These are phyloP conservation scores for Quercus engelmannii DNA, from an alignment of 306 rosid genomes.

Conservation along the genomic window DNA sequence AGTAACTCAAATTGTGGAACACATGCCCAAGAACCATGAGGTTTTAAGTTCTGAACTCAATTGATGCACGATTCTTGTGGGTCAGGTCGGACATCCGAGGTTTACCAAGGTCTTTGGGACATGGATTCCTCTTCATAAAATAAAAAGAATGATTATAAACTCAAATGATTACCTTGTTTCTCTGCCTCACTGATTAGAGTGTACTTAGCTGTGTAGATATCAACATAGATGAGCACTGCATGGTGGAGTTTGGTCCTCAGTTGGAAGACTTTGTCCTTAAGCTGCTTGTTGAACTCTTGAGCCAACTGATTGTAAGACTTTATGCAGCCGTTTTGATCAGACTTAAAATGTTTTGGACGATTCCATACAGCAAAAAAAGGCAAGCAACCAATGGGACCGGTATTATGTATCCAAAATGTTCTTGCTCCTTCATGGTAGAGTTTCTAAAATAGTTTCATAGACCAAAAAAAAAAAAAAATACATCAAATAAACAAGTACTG, in stretches of 20 bases:
- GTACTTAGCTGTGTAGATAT: slow-evolving; percentile 23
- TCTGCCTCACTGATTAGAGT: slow-evolving; percentile 18
- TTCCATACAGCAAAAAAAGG: background rate
- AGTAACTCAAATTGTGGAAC: background rate
- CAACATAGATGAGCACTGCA: slow-evolving; percentile 14
- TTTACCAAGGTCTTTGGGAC: background rate
- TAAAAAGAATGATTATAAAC: background rate
- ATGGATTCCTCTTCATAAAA: background rate
- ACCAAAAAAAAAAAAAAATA: background rate
- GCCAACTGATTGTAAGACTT: slow-evolving; percentile 22
- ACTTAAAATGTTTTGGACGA: background rate
- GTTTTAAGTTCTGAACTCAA: too few species aligned
- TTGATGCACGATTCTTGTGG: background rate
- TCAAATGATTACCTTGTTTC: slow-evolving; percentile 20
- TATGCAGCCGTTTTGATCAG: slow-evolving; percentile 19
- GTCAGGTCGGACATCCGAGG: background rate
- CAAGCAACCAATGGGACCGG: slow-evolving; percentile 34
- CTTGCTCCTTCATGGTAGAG: slow-evolving; percentile 20
- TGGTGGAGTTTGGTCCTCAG: slow-evolving; percentile 5
- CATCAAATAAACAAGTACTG: too few species aligned
- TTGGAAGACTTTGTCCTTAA: slow-evolving; percentile 20
- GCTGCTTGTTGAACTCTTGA: slow-evolving; percentile 24
- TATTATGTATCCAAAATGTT: slow-evolving; percentile 25
- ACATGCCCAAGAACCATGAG: background rate
- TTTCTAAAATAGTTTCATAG: slow-evolving; percentile 9